Evolutionary conservation across 805 yeast species (phyloP).

Genomic region (Candida ulmi): DNA sequence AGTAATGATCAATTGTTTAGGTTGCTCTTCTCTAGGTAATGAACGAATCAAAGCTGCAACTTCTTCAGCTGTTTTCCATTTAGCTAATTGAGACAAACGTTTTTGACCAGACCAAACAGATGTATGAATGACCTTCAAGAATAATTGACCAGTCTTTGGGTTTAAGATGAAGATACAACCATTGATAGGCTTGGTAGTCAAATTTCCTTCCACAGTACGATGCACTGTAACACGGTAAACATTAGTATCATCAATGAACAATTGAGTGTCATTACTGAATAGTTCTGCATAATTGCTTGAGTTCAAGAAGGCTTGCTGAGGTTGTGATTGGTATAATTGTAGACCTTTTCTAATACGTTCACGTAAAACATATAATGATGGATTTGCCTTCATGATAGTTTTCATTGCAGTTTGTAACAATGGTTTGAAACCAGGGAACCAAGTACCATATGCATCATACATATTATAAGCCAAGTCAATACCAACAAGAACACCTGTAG

Average conservation of each 20-base stretch:
- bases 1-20: constrained; percentile 85
- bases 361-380: constrained; percentile 83
- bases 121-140: constrained; percentile 84
- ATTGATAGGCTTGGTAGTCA: constrained; percentile 87
- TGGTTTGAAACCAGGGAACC: constrained; percentile 95
- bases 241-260: constrained; percentile 89
- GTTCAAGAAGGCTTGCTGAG: constrained; percentile 86
- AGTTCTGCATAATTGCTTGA: constrained; percentile 88
- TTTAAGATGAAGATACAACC: constrained; percentile 89
- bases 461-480: constrained; percentile 92
- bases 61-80: constrained; percentile 98
- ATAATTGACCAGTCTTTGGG: constrained; percentile 87
- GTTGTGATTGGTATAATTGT: constrained; percentile 89
- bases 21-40: constrained; percentile 89
- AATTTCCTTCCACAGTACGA: constrained; percentile 86
- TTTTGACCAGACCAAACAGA: constrained; percentile 98
- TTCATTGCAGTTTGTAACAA: constrained; percentile 87
- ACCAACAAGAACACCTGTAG: constrained; percentile 87
- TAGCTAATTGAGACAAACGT: constrained; percentile 85
- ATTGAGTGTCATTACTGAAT: constrained; percentile 75
- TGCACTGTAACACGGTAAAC: constrained; percentile 92
- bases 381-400: constrained; percentile 91
- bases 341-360: constrained; percentile 93
- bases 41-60: constrained; percentile 88
- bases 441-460: constrained; percentile 94